Conservation (phyloP, 108 stramenopile species). For the Fragilaria radians region DNA sequence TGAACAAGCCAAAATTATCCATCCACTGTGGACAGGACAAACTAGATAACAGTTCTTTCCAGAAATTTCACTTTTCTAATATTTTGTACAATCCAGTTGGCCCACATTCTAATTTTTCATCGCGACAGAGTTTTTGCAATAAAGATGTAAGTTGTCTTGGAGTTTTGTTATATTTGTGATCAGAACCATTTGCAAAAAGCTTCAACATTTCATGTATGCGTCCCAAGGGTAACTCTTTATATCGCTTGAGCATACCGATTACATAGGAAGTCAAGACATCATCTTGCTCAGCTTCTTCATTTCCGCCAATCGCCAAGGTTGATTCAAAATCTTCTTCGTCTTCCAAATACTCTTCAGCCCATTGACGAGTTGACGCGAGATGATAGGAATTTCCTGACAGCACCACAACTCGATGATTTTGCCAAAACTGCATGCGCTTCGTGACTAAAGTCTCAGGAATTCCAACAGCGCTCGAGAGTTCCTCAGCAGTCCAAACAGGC, state of each 20-base stretch:
- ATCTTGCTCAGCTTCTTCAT: conserved; percentile 80
- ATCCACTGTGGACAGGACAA: too few species aligned
- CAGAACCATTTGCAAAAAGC: conserved; percentile 78
- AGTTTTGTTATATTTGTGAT: conserved; percentile 80
- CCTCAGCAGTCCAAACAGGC: conserved; percentile 55
- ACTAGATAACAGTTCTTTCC: too few species aligned
- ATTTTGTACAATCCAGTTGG: conserved; percentile 84
- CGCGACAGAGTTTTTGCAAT: conserved; percentile 68
- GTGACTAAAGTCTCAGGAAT: conserved; percentile 58
- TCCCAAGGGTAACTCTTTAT: conserved; percentile 69
- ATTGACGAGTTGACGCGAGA: conserved; percentile 33
- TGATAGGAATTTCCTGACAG: conserved; percentile 23
- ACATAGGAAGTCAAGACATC: conserved; percentile 79
- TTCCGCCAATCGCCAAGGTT: conserved; percentile 48
- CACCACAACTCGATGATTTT: conserved; percentile 73
- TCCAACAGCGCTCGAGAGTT: conserved; percentile 64
- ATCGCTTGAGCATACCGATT: conserved; percentile 82
- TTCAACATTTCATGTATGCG: conserved; percentile 87
- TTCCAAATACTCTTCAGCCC: conserved; percentile 6
- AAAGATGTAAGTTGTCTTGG: conserved; percentile 65
- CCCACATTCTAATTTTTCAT: conserved; percentile 80
- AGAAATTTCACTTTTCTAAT: conserved; percentile 40
- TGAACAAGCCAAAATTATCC: too few species aligned
- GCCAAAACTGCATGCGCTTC: conserved; percentile 81
- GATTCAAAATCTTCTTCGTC: conserved; percentile 46